phyloP scores from a whole-genome alignment of 2,329 filamentous ascomycete species.

The Xylaria sp. region DNA sequence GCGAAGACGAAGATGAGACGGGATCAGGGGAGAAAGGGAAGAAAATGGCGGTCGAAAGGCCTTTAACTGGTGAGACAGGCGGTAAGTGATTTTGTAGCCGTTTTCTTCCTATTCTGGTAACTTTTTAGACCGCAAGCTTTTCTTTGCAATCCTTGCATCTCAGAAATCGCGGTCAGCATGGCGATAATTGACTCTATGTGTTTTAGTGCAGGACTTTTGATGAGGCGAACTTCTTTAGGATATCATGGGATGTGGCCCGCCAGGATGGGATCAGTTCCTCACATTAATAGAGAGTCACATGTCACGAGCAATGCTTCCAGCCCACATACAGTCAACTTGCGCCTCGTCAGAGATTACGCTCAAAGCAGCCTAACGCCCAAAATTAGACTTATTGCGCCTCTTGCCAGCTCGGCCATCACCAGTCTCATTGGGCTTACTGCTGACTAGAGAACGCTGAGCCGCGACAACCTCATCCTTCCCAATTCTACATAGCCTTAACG shows the following conservation, averaged over 20 bases:
- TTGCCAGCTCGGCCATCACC: neutral
- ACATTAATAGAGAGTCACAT: neutral
- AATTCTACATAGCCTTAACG: neutral
- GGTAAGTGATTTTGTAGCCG: conserved; percentile 71
- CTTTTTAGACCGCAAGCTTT: neutral
- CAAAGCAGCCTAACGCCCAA: neutral
- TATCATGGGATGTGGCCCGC: neutral
- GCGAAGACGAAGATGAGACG: conserved; percentile 45
- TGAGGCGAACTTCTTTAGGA: neutral
- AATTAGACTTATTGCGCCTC: neutral
- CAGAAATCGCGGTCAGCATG: neutral
- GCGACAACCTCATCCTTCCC: neutral
- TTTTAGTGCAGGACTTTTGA: conserved; percentile 13
- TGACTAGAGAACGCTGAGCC: neutral
- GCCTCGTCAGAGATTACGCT: neutral
- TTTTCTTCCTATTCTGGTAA: neutral
- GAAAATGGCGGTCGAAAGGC: conserved; percentile 34
- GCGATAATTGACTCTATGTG: neutral
- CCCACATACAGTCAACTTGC: neutral
- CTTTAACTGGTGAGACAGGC: conserved; percentile 70
- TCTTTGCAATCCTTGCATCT: neutral
- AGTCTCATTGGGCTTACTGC: neutral
- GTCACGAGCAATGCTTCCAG: neutral
- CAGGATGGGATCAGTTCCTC: neutral
- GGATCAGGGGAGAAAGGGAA: conserved; percentile 36